Evolutionary conservation across 2,329 filamentous ascomycete species (phyloP).

Genomic region (Penicillium sp.): DNA sequence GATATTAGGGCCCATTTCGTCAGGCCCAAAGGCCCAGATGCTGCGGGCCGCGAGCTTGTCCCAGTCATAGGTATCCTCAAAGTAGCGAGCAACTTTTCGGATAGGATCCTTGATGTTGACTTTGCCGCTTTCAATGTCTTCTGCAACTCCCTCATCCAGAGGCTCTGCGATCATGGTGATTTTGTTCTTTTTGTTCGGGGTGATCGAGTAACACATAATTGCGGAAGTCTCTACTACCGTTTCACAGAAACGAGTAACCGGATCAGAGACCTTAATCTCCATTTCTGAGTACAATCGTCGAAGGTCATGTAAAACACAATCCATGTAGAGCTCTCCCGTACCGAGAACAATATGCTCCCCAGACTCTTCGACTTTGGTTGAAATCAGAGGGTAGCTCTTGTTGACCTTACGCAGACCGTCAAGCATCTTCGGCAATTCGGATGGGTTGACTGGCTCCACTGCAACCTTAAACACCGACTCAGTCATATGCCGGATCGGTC

Average conservation of each 20-base stretch:
- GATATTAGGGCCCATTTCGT: constrained; percentile 92
- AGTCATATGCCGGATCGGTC: constrained; percentile 87
- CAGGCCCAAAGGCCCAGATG: constrained; percentile 97
- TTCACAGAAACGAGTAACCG: constrained; percentile 95
- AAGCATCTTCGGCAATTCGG: constrained; percentile 96
- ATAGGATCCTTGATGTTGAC: constrained; percentile 92
- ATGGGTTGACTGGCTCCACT: constrained; percentile 96
- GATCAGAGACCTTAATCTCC: constrained; percentile 98
- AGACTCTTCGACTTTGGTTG: constrained; percentile 96
- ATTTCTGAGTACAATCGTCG: constrained; percentile 94
- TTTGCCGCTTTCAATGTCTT: constrained; percentile 86
- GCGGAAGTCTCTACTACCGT: constrained; percentile 96
- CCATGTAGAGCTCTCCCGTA: constrained; percentile 99
- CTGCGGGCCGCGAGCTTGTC: constrained; percentile 90
- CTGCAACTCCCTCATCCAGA: constrained; percentile 87
- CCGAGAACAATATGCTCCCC: constrained; percentile 94
- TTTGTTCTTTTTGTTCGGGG: constrained; percentile 99
- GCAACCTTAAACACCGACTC: constrained; percentile 97
- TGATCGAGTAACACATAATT: constrained; percentile 96
- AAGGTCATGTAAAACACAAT: constrained; percentile 94
- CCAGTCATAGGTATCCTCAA: constrained; percentile 96
- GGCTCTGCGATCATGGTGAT: constrained; percentile 98
- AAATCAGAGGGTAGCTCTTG: constrained; percentile 94
- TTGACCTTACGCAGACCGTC: constrained; percentile 95
- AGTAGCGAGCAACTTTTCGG: constrained; percentile 91